phyloP scores from a whole-genome alignment of 768 basidiomycete genomes.

The Boletus coccyginus region DNA sequence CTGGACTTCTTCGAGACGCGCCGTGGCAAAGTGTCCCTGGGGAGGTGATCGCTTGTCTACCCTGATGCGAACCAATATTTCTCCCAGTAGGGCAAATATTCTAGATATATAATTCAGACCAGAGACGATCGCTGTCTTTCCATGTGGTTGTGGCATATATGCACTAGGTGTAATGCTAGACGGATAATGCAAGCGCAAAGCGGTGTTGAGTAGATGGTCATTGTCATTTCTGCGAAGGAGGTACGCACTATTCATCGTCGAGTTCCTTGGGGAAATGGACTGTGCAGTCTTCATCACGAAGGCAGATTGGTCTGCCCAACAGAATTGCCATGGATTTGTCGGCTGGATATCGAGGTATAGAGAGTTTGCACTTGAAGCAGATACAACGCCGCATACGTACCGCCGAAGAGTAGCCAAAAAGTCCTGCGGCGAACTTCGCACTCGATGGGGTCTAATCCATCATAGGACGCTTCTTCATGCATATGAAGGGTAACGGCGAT shows the following conservation, averaged over 20 bases:
- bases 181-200: conserved; percentile 13
- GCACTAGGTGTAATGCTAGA: conserved; percentile 77
- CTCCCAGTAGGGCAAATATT: conserved; percentile 81
- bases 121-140: conserved; percentile 79
- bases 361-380: background rate
- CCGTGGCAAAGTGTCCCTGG: conserved; percentile 81
- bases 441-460: conserved; percentile 82
- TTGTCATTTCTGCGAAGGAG: conserved; percentile 21
- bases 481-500: conserved; percentile 79
- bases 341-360: conserved; percentile 40
- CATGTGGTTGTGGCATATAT: conserved; percentile 84
- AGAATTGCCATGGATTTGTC: conserved; percentile 90
- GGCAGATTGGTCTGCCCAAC: conserved; percentile 78
- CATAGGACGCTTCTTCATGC: conserved; percentile 85
- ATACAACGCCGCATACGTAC: conserved; percentile 39
- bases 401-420: conserved; percentile 90
- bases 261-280: conserved; percentile 85
- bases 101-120: conserved; percentile 86
- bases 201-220: conserved; percentile 30
- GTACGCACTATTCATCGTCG: conserved; percentile 83
- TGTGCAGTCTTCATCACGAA: conserved; percentile 89
- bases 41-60: conserved; percentile 86
- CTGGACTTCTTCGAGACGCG: conserved; percentile 80
- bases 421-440: conserved; percentile 81
- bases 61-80: conserved; percentile 82